A percentile compares a stretch with the other conserved stretches of the same genome.
Conservation (phyloP, 331 rosid genomes). For the Malus hybrid region DNA sequence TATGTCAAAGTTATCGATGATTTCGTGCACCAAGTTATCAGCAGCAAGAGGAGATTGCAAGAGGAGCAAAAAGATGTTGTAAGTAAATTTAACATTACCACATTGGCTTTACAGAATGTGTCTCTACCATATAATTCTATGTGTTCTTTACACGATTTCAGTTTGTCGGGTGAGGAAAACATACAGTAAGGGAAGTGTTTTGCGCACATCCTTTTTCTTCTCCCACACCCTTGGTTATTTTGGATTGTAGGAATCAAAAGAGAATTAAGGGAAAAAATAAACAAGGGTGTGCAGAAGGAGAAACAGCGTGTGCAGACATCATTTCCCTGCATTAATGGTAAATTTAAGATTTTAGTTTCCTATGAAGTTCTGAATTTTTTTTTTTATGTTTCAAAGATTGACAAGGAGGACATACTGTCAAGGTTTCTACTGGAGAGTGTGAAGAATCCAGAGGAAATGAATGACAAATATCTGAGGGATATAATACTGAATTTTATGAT, state of each 20-base stretch:
- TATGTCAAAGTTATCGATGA: constrained; percentile 37
- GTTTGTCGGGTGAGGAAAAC: neutral
- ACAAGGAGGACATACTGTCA: constrained; percentile 71
- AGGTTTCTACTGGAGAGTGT: constrained; percentile 64
- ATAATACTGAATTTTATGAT: constrained; percentile 68
- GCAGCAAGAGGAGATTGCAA: constrained; percentile 25
- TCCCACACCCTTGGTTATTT: no score
- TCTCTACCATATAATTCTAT: neutral
- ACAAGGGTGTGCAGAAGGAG: no score
- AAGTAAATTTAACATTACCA: neutral
- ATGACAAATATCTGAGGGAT: constrained; percentile 56
- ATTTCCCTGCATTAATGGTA: neutral
- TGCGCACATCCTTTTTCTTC: no score
- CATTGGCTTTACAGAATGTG: neutral
- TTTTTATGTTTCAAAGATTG: constrained; percentile 26
- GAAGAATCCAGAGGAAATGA: constrained; percentile 49
- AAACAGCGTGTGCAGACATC: neutral
- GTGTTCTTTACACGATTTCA: neutral
- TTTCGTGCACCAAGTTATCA: constrained; percentile 43
- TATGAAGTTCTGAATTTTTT: neutral
- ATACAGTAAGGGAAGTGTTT: no score
- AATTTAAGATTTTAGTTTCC: no score
- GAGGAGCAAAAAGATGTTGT: constrained; percentile 26
- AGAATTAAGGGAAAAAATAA: no score
- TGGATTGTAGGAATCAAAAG: no score